Conservation (phyloP, 2,329 filamentous ascomycete species). For the Amesomyces nigricolor region DNA sequence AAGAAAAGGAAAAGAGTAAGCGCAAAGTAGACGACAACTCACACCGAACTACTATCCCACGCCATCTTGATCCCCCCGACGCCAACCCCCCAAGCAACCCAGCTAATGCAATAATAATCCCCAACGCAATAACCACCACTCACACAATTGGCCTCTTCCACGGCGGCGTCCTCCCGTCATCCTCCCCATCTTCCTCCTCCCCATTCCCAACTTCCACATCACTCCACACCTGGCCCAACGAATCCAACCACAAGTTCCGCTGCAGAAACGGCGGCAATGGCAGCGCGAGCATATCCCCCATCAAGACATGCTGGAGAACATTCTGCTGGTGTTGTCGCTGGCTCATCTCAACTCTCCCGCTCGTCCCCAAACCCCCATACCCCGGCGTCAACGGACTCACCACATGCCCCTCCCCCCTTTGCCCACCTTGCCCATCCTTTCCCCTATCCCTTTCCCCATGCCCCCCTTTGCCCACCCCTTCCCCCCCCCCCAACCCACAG, state of each 20-base stretch:
- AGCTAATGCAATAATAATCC: conserved; percentile 16
- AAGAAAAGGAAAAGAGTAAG: background rate
- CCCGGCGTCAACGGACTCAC: too few species aligned
- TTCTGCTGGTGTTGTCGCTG: background rate
- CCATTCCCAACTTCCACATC: background rate
- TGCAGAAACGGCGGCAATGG: background rate
- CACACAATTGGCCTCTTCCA: conserved; percentile 14
- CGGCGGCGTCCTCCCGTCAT: background rate
- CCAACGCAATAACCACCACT: conserved; percentile 7
- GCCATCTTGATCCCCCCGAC: conserved; percentile 17
- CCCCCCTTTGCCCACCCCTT: too few species aligned
- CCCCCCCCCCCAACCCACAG: too few species aligned
- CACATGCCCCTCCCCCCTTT: too few species aligned
- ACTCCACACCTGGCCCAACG: conserved; percentile 17
- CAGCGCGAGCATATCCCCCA: background rate
- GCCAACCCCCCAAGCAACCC: conserved; percentile 19
- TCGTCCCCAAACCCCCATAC: too few species aligned
- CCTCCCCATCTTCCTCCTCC: background rate
- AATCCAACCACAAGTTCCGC: conserved; percentile 13
- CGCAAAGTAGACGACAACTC: background rate
- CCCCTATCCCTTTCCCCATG: too few species aligned
- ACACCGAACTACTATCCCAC: background rate
- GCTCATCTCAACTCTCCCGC: background rate
- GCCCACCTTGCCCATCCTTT: too few species aligned
- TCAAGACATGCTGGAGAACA: background rate